Conservation (phyloP, 2,329 filamentous ascomycete genomes). For the Orbilia brochopaga region DNA sequence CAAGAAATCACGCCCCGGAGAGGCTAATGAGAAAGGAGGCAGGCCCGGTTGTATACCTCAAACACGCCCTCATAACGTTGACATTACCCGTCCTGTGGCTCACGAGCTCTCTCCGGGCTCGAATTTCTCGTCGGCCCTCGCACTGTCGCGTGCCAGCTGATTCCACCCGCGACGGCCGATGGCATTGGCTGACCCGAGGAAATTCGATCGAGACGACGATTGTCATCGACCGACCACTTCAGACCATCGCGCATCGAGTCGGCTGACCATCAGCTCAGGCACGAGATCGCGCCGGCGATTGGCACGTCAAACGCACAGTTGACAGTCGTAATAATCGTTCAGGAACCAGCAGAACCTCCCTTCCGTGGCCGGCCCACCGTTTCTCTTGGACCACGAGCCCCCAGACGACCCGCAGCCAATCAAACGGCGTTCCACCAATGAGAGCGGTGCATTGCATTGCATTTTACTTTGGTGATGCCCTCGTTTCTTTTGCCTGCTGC, state of each 20-base stretch:
- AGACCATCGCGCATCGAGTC: not conserved
- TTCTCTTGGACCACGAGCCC: not conserved
- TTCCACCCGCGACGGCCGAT: not conserved
- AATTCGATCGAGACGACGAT: not conserved
- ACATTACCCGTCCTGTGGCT: not conserved
- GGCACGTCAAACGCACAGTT: not conserved
- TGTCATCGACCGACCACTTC: not conserved
- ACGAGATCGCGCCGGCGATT: conserved; percentile 1
- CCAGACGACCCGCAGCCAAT: conserved; percentile 3
- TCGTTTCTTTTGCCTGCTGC: not conserved
- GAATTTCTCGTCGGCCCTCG: not conserved
- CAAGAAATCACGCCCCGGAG: not conserved
- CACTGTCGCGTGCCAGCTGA: conserved; percentile 3
- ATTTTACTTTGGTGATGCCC: not conserved
- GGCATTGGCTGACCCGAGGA: conserved; percentile 6
- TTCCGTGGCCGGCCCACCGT: conserved; percentile 2
- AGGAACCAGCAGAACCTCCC: not conserved
- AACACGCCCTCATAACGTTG: not conserved
- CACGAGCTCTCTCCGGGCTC: not conserved
- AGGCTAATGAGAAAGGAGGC: conserved; percentile 11
- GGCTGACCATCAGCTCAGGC: conserved; percentile 1
- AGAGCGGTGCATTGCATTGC: conserved; percentile 3
- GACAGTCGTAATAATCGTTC: not conserved
- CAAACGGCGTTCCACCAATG: conserved; percentile 6
- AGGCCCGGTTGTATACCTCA: not conserved